Conservation (phyloP, 2,329 filamentous ascomycete genomes). For the Ascochyta viciae-villosae region DNA sequence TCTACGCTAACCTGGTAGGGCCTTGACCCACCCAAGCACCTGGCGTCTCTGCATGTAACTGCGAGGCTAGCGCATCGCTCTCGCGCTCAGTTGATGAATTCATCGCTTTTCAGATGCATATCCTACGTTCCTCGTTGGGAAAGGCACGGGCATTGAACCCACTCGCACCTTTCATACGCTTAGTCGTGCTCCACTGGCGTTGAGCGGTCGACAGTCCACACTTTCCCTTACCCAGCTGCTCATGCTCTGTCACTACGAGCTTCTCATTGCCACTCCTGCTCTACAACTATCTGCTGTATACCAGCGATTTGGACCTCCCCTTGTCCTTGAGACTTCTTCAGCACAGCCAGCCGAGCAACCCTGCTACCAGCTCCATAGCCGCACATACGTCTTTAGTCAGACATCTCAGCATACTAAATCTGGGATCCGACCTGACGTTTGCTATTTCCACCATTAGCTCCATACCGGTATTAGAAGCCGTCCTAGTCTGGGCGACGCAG, state of each 20-base stretch:
- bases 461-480: conserved; percentile 26
- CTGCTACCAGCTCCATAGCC: conserved; percentile 39
- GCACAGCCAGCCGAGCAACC: conserved; percentile 26
- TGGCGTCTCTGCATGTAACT: conserved; percentile 26
- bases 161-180: conserved; percentile 31
- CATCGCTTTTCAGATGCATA: conserved; percentile 45
- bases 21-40: conserved; percentile 37
- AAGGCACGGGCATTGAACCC: conserved; percentile 32
- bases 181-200: conserved; percentile 26
- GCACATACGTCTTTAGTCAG: conserved; percentile 30
- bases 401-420: conserved; percentile 29
- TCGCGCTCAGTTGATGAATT: conserved; percentile 44
- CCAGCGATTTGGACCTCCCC: conserved; percentile 18
- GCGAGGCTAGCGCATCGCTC: conserved; percentile 42
- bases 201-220: conserved; percentile 17
- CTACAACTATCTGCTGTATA: conserved; percentile 18
- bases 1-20: conserved; percentile 31
- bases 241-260: conserved; percentile 10
- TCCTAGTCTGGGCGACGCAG: conserved; percentile 24
- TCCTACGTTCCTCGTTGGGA: conserved; percentile 40
- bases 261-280: conserved; percentile 20
- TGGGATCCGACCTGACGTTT: conserved; percentile 29
- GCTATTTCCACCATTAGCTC: conserved; percentile 29
- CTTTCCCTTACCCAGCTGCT: conserved; percentile 1
- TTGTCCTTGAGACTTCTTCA: conserved; percentile 20